Evolutionary conservation across 305 asterid genomes (phyloP), one percentile per base, ranked within the genome.

Genomic region (Solanum hybrid): DNA sequence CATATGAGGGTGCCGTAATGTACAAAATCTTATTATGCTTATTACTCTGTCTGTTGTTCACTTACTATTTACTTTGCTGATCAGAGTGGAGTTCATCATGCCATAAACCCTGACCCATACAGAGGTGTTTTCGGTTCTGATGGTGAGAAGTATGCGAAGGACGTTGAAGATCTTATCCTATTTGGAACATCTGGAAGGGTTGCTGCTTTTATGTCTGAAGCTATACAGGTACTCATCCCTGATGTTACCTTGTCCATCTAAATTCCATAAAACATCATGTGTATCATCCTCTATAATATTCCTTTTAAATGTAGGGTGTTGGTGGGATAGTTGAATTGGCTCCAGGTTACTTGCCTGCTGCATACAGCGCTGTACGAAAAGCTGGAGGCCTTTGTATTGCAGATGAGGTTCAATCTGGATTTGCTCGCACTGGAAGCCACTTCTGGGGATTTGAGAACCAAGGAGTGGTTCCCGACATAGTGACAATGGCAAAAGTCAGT

Each of bases 281-380:
- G 16, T 89, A 95, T 69, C 33, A 34, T 85, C 87, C 73, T 85
- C 88, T 22, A 85, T 46, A n/a, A 85, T 85, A 5, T 85, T 57
- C 51, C 31, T 85, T 84, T 85, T 7, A 2, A 33, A 2, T 89
- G 24, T 80, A 97, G 99, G 99, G 99, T 88, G 99, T 96, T 73
- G 99, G 99, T 90, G 99, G 99, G 40, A 92, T 97, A 36, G 90
- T 95, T 94, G 99, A 97, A 94, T 94, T 96, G 94, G 99, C 99
- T 28, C 99, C 99, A 0, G 99, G 99, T 89, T 97, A 97, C 91
- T 92, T 97, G 92, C 95, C 98, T 22, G 94, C 96, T 36, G 99
- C 94, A 81, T 97, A 96, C 90, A 93, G 80, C 88, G 93, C 92
- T 89, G 87, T 97, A 61, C 94, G 90, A 91, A 96, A 95, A 76